phyloP scores from a whole-genome alignment of 129 eudicot species.

The Pulicaria dysenterica region DNA sequence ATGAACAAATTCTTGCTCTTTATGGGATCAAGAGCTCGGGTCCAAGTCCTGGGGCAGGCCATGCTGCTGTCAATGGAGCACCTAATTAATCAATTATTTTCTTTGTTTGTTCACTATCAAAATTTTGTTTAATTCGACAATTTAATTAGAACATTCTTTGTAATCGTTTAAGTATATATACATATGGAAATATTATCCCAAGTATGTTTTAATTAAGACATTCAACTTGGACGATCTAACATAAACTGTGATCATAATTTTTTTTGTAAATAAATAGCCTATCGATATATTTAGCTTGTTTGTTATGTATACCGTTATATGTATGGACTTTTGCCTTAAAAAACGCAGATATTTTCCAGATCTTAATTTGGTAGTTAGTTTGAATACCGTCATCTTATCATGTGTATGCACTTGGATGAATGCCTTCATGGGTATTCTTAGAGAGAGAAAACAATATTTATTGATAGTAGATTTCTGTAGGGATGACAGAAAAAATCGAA shows the following conservation, averaged over 20 bases:
- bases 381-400: too few species aligned
- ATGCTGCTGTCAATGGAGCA: conserved; percentile 30
- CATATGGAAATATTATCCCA: not conserved
- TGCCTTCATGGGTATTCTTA: too few species aligned
- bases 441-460: too few species aligned
- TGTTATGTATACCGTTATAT: too few species aligned
- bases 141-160: conserved; percentile 21
- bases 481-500: too few species aligned
- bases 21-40: conserved; percentile 57
- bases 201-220: not conserved
- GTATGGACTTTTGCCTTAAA: too few species aligned
- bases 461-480: too few species aligned
- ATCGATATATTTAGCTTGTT: too few species aligned
- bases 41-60: conserved; percentile 69
- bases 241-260: conserved; percentile 13
- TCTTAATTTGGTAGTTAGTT: too few species aligned
- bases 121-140: not conserved
- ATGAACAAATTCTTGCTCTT: conserved; percentile 41
- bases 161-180: conserved; percentile 8
- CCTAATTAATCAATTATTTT: conserved; percentile 30
- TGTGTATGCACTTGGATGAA: too few species aligned
- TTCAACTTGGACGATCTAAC: not conserved
- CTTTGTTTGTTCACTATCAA: conserved; percentile 12
- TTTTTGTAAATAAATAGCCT: not conserved
- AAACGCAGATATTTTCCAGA: too few species aligned